phyloP scores from a whole-genome alignment of 176 grass and related monocot genomes.

The Dactylis glomerata region DNA sequence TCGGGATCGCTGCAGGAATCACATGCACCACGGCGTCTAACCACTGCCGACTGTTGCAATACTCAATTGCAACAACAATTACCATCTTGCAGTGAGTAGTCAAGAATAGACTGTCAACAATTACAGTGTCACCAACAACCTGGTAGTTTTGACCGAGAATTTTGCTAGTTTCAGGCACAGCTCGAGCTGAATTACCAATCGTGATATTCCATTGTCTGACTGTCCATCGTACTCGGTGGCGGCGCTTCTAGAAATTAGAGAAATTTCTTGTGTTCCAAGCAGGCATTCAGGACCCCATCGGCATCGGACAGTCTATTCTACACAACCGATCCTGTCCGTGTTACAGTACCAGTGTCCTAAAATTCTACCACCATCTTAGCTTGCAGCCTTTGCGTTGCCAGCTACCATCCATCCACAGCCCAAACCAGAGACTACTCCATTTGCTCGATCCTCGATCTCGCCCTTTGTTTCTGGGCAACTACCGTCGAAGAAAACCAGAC shows the following conservation, averaged over 20 bases:
- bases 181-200: neutral
- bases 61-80: neutral
- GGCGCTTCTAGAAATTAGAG: neutral
- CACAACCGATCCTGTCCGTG: neutral
- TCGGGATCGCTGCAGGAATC: conserved; percentile 38
- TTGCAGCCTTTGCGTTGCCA: conserved; percentile 31
- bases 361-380: conserved; percentile 16
- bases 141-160: neutral
- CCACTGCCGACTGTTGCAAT: neutral
- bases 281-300: neutral
- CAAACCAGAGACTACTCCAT: conserved; percentile 1
- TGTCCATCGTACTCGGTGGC: neutral
- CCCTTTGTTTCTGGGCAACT: neutral
- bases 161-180: neutral
- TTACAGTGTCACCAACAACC: too few relatives aligned
- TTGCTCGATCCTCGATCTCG: neutral
- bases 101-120: neutral
- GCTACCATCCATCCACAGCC: conserved; percentile 14
- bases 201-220: neutral
- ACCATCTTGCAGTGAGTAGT: neutral
- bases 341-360: neutral
- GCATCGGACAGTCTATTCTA: neutral
- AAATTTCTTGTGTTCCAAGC: neutral
- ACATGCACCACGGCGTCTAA: conserved; percentile 34
- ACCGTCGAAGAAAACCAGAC: conserved; percentile 25